phyloP scores from a whole-genome alignment of 208 protist species.

The Histomonas meleagridis region DNA sequence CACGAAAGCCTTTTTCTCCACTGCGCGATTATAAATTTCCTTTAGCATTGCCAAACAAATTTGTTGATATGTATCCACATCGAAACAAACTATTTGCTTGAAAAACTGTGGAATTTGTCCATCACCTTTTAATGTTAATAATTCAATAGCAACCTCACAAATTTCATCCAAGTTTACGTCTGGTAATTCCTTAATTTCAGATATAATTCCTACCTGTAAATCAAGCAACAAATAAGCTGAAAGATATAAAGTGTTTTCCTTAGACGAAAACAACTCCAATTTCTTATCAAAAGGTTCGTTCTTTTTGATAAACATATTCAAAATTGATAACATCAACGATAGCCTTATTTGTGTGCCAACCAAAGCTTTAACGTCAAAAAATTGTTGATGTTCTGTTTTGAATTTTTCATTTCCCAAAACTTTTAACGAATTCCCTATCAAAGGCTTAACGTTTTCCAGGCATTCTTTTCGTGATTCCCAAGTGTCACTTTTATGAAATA shows the following conservation, averaged over 20 bases:
- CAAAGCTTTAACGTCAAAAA: no score
- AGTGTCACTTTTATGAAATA: background rate
- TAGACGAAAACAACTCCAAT: background rate
- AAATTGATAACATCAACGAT: background rate
- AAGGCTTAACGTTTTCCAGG: background rate
- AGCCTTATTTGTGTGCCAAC: no score
- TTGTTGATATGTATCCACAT: background rate
- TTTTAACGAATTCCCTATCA: background rate
- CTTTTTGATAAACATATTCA: background rate
- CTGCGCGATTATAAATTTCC: background rate
- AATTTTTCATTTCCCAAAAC: background rate
- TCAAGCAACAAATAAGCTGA: background rate
- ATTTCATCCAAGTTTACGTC: background rate
- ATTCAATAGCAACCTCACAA: background rate
- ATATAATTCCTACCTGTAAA: background rate
- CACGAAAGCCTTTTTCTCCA: background rate
- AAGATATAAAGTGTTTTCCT: background rate
- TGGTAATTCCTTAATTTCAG: background rate
- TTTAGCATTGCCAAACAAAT: background rate
- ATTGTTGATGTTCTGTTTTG: background rate
- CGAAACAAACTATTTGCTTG: background rate
- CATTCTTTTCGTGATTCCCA: background rate
- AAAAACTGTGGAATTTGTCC: background rate
- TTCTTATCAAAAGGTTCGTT: background rate
- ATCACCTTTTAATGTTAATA: background rate